Percentiles rank a stretch among this genome's conserved stretches.
phyloP scores from a whole-genome alignment of 805 yeast genomes.

The Dipodascus albidus region DNA sequence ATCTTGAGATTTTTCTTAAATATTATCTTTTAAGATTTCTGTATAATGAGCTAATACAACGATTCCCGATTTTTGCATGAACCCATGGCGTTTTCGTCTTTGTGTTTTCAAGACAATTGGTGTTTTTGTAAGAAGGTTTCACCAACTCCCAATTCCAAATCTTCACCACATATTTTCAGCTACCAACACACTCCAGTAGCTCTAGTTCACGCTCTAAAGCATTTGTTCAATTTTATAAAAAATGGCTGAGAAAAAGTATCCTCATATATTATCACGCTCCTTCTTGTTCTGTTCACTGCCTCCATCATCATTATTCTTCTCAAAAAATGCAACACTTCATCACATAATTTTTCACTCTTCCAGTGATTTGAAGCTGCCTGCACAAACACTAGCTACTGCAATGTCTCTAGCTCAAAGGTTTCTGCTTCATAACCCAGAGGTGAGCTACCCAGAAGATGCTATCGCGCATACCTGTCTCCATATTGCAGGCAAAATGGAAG shows the following conservation, averaged over 20 bases:
- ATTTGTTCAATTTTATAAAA: background rate
- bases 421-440: slow-evolving; percentile 41
- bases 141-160: background rate
- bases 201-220: no score
- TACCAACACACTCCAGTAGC: no score
- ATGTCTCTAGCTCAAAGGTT: slow-evolving; percentile 65
- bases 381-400: slow-evolving; percentile 56
- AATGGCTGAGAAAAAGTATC: background rate
- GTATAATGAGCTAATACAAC: no score
- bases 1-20: no score
- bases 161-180: background rate
- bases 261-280: background rate
- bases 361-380: slow-evolving; percentile 31
- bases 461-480: slow-evolving; percentile 61
- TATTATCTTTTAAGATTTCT: no score
- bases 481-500: slow-evolving; percentile 69
- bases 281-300: background rate
- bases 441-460: slow-evolving; percentile 23
- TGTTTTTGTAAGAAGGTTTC: no score
- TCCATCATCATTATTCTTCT: background rate
- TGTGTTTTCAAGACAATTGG: background rate
- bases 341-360: background rate
- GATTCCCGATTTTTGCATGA: no score
- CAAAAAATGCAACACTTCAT: background rate
- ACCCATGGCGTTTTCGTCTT: background rate